Evolutionary conservation across 345 rosid genomes (phyloP).

Genomic region (Rhizophora mangle): DNA sequence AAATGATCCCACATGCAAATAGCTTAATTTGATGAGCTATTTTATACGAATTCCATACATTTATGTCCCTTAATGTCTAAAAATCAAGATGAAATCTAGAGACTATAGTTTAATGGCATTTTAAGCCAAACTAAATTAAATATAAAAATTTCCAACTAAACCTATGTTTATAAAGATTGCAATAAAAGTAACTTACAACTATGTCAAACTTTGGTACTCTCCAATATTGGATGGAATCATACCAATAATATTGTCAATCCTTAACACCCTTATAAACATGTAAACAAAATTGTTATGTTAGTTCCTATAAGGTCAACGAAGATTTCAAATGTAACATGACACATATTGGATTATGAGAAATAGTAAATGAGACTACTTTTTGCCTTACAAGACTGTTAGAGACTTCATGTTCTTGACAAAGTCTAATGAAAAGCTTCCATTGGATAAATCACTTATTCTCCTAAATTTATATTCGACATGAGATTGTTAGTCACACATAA

Average conservation of each 20-base stretch:
- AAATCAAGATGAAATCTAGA: too few relatives aligned
- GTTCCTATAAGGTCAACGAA: neutral
- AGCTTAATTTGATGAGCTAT: too few relatives aligned
- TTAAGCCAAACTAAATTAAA: too few relatives aligned
- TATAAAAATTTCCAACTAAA: too few relatives aligned
- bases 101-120: too few relatives aligned
- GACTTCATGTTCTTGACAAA: slow-evolving; percentile 50
- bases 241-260: slow-evolving; percentile 52
- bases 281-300: slow-evolving; percentile 2
- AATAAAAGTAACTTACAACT: slow-evolving; percentile 43
- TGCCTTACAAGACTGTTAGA: slow-evolving; percentile 44
- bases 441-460: slow-evolving; percentile 63
- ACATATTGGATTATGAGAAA: too few relatives aligned
- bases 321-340: neutral
- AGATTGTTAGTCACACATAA: slow-evolving; percentile 5
- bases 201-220: slow-evolving; percentile 42
- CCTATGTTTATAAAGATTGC: too few relatives aligned
- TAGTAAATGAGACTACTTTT: neutral
- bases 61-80: too few relatives aligned
- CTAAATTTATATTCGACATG: slow-evolving; percentile 28
- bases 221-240: slow-evolving; percentile 56
- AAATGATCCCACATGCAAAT: too few relatives aligned
- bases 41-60: too few relatives aligned
- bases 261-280: slow-evolving; percentile 40
- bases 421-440: slow-evolving; percentile 49